A percentile compares a stretch with the other conserved stretches of the same genome.
phyloP scores from a whole-genome alignment of 257 asterid genomes.

The Fraxinus anomala region DNA sequence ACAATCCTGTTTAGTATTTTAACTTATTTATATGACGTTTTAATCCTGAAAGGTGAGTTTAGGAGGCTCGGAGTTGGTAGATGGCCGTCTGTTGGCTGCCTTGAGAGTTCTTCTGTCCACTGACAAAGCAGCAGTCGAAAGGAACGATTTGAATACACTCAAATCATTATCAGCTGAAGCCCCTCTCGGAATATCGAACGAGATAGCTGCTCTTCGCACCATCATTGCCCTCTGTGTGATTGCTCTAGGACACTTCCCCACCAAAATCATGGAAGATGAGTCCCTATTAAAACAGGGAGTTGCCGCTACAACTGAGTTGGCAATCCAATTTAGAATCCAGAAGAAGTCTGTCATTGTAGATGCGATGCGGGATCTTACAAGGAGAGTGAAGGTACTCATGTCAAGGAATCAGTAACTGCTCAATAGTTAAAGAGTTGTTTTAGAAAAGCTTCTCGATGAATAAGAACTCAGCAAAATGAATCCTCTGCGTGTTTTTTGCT shows the following conservation, averaged over 20 bases:
- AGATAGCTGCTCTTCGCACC: conserved; percentile 63
- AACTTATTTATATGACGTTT: conserved; percentile 8
- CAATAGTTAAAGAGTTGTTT: conserved; percentile 20
- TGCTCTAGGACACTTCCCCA: conserved; percentile 76
- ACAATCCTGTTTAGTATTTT: background rate
- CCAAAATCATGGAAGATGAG: conserved; percentile 91
- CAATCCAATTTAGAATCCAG: conserved; percentile 64
- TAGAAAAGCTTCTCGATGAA: background rate
- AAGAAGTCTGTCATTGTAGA: conserved; percentile 71
- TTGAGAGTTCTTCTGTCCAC: conserved; percentile 62
- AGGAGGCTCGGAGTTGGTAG: conserved; percentile 78
- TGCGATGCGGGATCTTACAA: conserved; percentile 67
- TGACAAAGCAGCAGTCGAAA: conserved; percentile 58
- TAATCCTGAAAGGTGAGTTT: conserved; percentile 59
- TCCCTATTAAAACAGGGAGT: conserved; percentile 47
- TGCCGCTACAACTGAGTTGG: conserved; percentile 61
- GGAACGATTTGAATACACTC: conserved; percentile 45
- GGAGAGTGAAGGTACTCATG: conserved; percentile 52
- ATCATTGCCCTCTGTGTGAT: conserved; percentile 74
- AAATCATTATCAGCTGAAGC: conserved; percentile 58
- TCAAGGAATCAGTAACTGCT: conserved; percentile 34
- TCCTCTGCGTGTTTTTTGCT: background rate
- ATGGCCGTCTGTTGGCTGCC: conserved; percentile 81
- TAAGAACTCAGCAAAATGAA: background rate
- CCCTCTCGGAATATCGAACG: conserved; percentile 65